Evolutionary conservation across 345 rosid species (phyloP), one percentile per base, ranked within the genome.

Genomic region (Barbarea vulgaris): DNA sequence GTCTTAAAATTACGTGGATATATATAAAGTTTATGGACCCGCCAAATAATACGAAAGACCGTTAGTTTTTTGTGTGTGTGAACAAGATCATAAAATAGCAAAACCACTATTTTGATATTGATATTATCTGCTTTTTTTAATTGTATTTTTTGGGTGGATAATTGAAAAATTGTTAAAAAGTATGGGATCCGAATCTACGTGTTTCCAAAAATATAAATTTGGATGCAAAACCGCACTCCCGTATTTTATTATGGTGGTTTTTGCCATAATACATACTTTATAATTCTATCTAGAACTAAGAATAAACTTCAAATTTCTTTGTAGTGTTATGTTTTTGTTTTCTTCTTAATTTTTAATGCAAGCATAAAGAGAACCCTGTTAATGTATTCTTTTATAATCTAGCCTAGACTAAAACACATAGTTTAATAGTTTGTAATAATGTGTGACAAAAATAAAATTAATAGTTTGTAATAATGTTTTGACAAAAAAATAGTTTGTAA

Each of bases 61-160:
- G 57, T 51, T 62, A 51, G 2, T 19, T n/a, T 74, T 56, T 33
- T 46, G 60, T 28, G 13, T 57, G 66, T 74, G 73, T 74, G 73
- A 74, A 69, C 64, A 46, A 34, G 24, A 13, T 58, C 0, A 12
- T 12, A 12, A 55, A 31, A 74, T 65, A 12, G 11, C 65, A 75
- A 67, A 48, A 75, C 68, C 68, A 58, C 67, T 64, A 28, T 24
- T n/a, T n/a, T n/a, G n/a, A 3, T 31, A 44, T 44, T 18, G 52
- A 66, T 47, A 12, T 66, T 47, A 46, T 66, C 9, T 34, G 0
- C 8, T 1, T 52, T 53, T 52, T 33, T 5, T 7, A 34, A 17
- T 5, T 15, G 1, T 10, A n/a, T 19, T 59, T 3, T 19, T 44
- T 55, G 22, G 37, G 41, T 65, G 72, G 72, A 74, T 74, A 65